These are phyloP conservation scores for Kandelia obovata DNA, from an alignment of 345 rosid genomes.

Conservation along the genomic window DNA sequence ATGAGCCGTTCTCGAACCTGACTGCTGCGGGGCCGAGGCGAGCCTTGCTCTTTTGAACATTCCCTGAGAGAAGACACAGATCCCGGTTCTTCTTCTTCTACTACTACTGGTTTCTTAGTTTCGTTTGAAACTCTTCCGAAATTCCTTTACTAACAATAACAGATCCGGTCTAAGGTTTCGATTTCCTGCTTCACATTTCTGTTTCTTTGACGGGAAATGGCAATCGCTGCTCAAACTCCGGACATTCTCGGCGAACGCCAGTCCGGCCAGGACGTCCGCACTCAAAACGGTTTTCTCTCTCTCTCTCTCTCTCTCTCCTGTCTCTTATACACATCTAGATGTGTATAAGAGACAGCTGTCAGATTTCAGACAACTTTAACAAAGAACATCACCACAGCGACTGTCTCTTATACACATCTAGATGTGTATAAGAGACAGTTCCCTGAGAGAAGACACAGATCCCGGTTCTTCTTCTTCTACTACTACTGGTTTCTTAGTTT, in stretches of 20 bases:
- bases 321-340: too few species aligned
- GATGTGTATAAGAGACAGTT: too few species aligned
- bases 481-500: neutral
- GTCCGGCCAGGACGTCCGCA: constrained; percentile 92
- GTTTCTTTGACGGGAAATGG: constrained; percentile 35
- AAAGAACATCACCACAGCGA: neutral
- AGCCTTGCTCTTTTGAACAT: neutral
- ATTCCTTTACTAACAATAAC: neutral
- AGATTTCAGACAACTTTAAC: neutral
- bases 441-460: neutral
- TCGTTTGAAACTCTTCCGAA: neutral
- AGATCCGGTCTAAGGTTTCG: constrained; percentile 30
- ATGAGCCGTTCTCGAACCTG: too few species aligned
- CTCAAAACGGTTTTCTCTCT: constrained; percentile 65
- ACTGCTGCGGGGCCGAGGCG: too few species aligned
- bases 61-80: neutral
- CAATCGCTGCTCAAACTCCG: constrained; percentile 53
- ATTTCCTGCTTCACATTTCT: neutral
- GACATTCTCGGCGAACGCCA: constrained; percentile 94
- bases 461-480: neutral
- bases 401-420: too few species aligned
- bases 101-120: neutral
- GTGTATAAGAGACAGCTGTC: too few species aligned
- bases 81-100: neutral
- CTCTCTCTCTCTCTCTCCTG: neutral